phyloP scores from a whole-genome alignment of 2,329 filamentous ascomycete genomes.

The Fusarium domesticum region DNA sequence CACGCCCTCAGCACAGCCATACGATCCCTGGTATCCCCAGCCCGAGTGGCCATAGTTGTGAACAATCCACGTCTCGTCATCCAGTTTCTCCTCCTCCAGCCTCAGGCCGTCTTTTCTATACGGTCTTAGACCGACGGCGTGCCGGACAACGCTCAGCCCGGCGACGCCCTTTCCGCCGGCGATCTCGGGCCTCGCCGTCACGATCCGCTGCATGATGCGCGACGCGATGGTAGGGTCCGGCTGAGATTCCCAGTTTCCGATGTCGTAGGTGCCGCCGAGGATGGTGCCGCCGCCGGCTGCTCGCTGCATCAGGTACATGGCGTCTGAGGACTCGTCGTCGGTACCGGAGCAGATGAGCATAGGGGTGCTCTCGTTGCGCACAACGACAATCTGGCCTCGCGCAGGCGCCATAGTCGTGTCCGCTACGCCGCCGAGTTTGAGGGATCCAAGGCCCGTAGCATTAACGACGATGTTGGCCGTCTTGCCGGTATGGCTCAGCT shows the following conservation, averaged over 20 bases:
- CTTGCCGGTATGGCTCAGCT: conserved; percentile 49
- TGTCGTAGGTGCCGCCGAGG: conserved; percentile 81
- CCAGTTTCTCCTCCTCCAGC: conserved; percentile 57
- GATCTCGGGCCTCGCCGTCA: conserved; percentile 63
- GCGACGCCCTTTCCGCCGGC: conserved; percentile 66
- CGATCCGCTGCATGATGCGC: conserved; percentile 78
- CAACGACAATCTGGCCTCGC: conserved; percentile 79
- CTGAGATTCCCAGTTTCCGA: conserved; percentile 73
- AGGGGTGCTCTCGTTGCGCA: conserved; percentile 70
- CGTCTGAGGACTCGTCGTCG: conserved; percentile 70
- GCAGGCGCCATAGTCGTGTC: conserved; percentile 71
- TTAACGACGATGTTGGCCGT: conserved; percentile 74
- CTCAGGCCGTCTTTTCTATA: conserved; percentile 70
- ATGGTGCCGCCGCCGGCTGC: conserved; percentile 78
- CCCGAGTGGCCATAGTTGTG: conserved; percentile 80
- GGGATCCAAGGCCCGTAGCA: conserved; percentile 75
- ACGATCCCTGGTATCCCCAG: conserved; percentile 70
- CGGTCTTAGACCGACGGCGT: conserved; percentile 79
- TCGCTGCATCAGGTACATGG: conserved; percentile 78
- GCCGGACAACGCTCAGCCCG: conserved; percentile 70
- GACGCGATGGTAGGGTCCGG: conserved; percentile 76
- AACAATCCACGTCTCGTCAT: conserved; percentile 62
- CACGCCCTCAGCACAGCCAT: conserved; percentile 66
- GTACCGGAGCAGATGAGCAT: conserved; percentile 72
- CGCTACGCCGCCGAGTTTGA: conserved; percentile 74